These are phyloP conservation scores for Aspergillus transmontanensis DNA, from an alignment of 2,329 filamentous ascomycete species.

Conservation along the genomic window DNA sequence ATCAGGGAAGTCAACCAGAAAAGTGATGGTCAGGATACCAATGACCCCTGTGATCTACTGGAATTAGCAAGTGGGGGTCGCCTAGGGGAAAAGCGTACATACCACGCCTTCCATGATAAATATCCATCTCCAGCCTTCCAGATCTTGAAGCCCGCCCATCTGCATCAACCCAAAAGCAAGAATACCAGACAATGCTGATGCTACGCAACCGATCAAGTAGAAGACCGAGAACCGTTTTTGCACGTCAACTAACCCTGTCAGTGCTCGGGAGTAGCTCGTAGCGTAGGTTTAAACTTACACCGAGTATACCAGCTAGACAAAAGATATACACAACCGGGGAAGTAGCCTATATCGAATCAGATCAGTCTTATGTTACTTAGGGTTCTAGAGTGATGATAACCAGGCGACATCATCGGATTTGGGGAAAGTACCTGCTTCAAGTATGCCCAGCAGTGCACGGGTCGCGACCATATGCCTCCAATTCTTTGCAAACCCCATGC, in stretches of 20 bases:
- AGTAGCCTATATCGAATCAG: constrained; percentile 53
- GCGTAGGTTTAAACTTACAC: constrained; percentile 21
- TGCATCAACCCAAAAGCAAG: constrained; percentile 46
- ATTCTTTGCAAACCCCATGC: constrained; percentile 28
- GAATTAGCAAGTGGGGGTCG: neutral
- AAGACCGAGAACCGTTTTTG: constrained; percentile 45
- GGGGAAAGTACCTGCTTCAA: constrained; percentile 62
- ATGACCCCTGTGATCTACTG: constrained; percentile 29
- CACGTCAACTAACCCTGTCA: constrained; percentile 27
- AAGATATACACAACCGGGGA: constrained; percentile 70
- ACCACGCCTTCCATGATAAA: constrained; percentile 56
- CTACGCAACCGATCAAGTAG: constrained; percentile 52
- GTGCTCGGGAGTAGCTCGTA: neutral
- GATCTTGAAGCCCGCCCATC: constrained; percentile 44
- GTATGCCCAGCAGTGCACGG: constrained; percentile 27
- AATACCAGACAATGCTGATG: constrained; percentile 52
- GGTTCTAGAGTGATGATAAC: too few species aligned
- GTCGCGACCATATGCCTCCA: constrained; percentile 29
- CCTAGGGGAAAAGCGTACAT: constrained; percentile 1
- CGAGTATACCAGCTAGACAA: constrained; percentile 71
- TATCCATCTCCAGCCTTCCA: constrained; percentile 56
- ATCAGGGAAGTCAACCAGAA: constrained; percentile 45
- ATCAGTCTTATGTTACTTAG: neutral
- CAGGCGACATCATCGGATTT: constrained; percentile 22
- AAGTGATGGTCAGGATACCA: constrained; percentile 31